Evolutionary conservation across 2,329 filamentous ascomycete species (phyloP), one percentile per base, ranked within the genome.

Genomic region (Alternaria sp.): DNA sequence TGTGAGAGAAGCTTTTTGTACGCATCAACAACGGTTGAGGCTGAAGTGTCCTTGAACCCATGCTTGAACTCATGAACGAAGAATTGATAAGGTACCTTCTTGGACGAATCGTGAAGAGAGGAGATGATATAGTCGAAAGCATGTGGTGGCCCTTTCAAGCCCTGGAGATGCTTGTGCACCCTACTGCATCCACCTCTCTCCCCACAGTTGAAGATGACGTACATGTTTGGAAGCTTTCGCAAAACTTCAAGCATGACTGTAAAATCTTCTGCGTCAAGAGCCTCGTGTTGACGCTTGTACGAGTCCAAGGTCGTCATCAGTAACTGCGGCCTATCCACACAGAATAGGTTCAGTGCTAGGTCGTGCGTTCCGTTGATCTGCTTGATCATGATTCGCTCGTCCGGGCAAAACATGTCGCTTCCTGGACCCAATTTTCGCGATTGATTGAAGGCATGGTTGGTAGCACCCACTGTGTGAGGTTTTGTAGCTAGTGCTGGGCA

Each of bases 81-180:
- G 54, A 68, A 79, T 39, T 67, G 65, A 58, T 79, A 82, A 1
- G 81, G 80, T 39, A 79, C 63, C 5, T 68, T 58, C 6, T 54
- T 48, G 7, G 65, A 59, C 8, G 55, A 20, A 14, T 57, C 52
- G n/a, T 69, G 66, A 71, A 26, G 65, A 54, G 57, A 47, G 2
- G 52, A 24, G 3, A 53, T 54, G 61, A 79, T 75, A 11, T 64
- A 30, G 4, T 75, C 58, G 51, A 72, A 68, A 2, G 70, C 70
- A 51, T 66, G 70, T 0, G 80, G 80, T 7, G 73, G 72, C 2
- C 74, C 74, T 5, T 54, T 56, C 14, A 83, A 67, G 1, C 80
- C 64, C 62, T 85, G 83, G 60, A 85, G 60, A 70, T 85, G 83
- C 68, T 85, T 85, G 62, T 85, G 84, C 49, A 80, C 66, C 9